A percentile compares a stretch with the other conserved stretches of the same genome.
These are phyloP conservation scores for Niveomyces coronatus DNA, from an alignment of 2,329 filamentous ascomycete genomes.

Conservation along the genomic window DNA sequence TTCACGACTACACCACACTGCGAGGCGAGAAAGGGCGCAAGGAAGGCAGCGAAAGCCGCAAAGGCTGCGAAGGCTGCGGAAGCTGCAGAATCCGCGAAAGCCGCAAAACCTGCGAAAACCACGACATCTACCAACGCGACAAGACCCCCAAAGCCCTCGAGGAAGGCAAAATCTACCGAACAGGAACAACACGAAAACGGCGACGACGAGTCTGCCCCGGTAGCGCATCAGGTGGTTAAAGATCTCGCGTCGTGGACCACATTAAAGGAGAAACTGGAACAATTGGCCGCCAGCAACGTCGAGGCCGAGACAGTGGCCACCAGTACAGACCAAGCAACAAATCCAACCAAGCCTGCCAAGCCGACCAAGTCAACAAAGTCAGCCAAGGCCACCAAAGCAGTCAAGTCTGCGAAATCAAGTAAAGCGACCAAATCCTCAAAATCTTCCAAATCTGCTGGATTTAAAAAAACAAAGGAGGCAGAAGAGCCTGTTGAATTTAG, in stretches of 20 bases:
- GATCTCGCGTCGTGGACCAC: constrained; percentile 1
- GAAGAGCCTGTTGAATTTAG: constrained; percentile 17
- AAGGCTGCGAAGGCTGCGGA: background rate
- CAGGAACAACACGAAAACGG: too few species aligned
- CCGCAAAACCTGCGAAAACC: too few species aligned
- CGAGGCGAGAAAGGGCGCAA: background rate
- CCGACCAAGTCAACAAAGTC: background rate
- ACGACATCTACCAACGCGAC: too few species aligned
- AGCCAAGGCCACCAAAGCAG: background rate
- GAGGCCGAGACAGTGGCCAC: too few species aligned
- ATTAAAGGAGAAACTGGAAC: background rate
- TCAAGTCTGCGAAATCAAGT: background rate
- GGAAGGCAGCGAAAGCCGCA: background rate
- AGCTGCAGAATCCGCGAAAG: too few species aligned
- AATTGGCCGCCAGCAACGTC: background rate
- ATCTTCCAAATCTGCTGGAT: background rate
- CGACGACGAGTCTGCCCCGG: too few species aligned
- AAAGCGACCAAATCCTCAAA: background rate
- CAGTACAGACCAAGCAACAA: background rate
- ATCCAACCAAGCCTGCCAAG: background rate
- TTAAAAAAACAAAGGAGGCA: background rate
- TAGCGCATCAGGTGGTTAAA: too few species aligned
- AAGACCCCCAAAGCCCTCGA: too few species aligned
- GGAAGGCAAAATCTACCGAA: too few species aligned
- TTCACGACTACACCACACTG: constrained; percentile 1